Evolutionary conservation across 495 filamentous ascomycete species (phyloP).

Genomic region (Podospora conica): DNA sequence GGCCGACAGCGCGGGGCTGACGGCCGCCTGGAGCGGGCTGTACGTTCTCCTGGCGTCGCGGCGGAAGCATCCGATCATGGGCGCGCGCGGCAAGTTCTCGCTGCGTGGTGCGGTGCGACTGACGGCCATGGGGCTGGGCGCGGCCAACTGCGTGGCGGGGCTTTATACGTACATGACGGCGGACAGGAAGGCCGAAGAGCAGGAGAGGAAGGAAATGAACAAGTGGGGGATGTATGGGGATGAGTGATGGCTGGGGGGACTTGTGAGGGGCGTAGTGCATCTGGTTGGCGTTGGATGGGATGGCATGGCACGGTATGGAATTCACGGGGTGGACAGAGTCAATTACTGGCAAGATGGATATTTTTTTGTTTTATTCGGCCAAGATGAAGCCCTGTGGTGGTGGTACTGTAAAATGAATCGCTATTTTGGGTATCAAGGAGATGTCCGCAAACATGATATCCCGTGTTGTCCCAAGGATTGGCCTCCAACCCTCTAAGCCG

Average conservation of each 20-base stretch:
- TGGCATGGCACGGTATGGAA: background rate
- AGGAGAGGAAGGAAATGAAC: conserved; percentile 39
- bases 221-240: conserved; percentile 36
- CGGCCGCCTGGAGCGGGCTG: conserved; percentile 77
- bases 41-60: conserved; percentile 74
- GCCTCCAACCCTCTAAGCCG: background rate
- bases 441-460: background rate
- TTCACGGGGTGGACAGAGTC: background rate
- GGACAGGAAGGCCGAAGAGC: conserved; percentile 45
- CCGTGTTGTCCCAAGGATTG: background rate
- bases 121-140: conserved; percentile 62
- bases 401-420: background rate
- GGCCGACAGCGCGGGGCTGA: conserved; percentile 75
- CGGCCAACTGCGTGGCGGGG: conserved; percentile 62
- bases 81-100: conserved; percentile 49
- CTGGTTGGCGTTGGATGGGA: background rate
- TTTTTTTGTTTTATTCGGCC: background rate
- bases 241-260: background rate
- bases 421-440: background rate
- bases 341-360: background rate
- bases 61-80: conserved; percentile 50
- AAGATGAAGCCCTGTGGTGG: background rate
- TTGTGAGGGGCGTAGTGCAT: background rate
- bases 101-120: conserved; percentile 65
- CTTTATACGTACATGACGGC: conserved; percentile 65